A percentile compares a stretch with the other conserved stretches of the same genome.
phyloP scores from a whole-genome alignment of 495 filamentous ascomycete species.

The Hypoxylon crocopeplum region DNA sequence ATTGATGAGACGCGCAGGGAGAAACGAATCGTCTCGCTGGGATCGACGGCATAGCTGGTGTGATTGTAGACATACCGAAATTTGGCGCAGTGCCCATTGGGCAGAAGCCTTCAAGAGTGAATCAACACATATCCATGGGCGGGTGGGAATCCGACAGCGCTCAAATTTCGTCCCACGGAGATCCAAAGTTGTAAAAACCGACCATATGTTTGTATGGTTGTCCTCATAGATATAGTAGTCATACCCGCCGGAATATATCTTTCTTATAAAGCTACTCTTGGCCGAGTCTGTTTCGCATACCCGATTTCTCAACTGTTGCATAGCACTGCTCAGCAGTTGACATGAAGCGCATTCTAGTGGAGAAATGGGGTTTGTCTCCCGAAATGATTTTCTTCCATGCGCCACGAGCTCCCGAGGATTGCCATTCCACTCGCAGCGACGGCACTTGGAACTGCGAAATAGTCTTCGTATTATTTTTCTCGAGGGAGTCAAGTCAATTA shows the following conservation, averaged over 20 bases:
- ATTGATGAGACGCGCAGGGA: slow-evolving; percentile 2
- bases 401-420: no score
- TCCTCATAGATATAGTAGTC: not conserved
- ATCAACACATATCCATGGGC: not conserved
- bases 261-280: no score
- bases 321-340: no score
- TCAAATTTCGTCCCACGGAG: not conserved
- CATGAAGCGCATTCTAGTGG: not conserved
- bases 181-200: not conserved
- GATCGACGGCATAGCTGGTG: not conserved
- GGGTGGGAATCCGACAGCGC: not conserved
- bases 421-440: no score
- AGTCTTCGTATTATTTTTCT: no score
- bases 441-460: no score
- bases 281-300: not conserved
- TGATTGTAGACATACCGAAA: not conserved
- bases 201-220: not conserved
- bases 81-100: slow-evolving; percentile 3
- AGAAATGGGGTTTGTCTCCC: no score
- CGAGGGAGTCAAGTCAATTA: no score
- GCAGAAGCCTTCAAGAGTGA: not conserved
- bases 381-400: no score
- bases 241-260: not conserved
- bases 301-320: no score
- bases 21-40: not conserved